Conservation (phyloP, 768 basidiomycete species). For the Rhodotorula sphaerocarpa region DNA sequence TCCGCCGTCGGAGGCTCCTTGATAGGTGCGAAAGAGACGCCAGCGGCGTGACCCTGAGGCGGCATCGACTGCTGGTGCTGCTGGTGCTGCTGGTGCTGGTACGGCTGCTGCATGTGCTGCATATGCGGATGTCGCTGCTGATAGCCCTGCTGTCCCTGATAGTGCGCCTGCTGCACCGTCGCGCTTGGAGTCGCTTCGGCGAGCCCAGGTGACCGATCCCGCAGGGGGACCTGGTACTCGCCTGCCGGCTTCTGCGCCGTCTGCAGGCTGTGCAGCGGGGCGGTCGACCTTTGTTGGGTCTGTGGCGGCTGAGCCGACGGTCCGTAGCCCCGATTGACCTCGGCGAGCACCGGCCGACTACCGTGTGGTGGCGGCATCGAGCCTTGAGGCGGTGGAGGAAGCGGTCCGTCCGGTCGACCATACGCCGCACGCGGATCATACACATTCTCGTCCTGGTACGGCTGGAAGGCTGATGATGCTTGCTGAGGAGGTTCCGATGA, state of each 20-base stretch:
- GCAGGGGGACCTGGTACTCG: conserved; percentile 24
- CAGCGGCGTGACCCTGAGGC: no score
- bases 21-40: conserved; percentile 10
- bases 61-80: conserved; percentile 9
- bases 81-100: neutral
- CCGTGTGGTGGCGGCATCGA: neutral
- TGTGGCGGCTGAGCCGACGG: neutral
- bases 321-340: conserved; percentile 17
- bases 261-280: conserved; percentile 1
- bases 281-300: neutral
- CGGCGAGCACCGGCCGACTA: conserved; percentile 12
- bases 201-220: conserved; percentile 28
- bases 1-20: neutral
- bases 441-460: conserved; percentile 28
- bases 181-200: conserved; percentile 30
- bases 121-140: conserved; percentile 17
- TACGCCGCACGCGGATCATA: conserved; percentile 3
- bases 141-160: conserved; percentile 11
- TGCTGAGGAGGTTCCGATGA: neutral
- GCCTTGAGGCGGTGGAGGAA: neutral
- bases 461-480: neutral
- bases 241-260: neutral
- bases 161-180: conserved; percentile 29
- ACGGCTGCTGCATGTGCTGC: conserved; percentile 11
- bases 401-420: neutral